Percentiles rank a stretch among this genome's conserved stretches.
These are phyloP conservation scores for Euphorbia pulcherrima DNA, from an alignment of 345 rosid species.

Conservation along the genomic window DNA sequence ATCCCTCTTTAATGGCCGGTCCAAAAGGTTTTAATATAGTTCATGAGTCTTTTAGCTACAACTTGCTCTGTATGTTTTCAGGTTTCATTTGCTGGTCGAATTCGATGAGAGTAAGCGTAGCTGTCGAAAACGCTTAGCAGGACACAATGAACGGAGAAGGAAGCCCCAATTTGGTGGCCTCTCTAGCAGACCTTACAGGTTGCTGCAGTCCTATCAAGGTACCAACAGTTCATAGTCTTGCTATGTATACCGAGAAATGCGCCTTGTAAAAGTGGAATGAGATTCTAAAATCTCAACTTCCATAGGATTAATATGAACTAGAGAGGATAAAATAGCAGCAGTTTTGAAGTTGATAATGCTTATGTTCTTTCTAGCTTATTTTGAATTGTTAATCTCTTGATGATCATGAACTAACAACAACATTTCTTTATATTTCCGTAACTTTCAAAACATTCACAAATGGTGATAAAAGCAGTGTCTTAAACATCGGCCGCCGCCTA, in stretches of 20 bases:
- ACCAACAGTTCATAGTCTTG: conserved; percentile 7
- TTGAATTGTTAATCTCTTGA: too few relatives aligned
- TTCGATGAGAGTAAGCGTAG: conserved; percentile 85
- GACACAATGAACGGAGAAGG: conserved; percentile 85
- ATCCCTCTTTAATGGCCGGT: neutral
- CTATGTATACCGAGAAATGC: neutral
- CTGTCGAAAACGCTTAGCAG: conserved; percentile 83
- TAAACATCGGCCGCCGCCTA: too few relatives aligned
- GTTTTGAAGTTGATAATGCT: neutral
- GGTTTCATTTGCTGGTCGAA: conserved; percentile 88
- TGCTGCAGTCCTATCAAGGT: conserved; percentile 33
- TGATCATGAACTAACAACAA: too few relatives aligned
- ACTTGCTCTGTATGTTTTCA: conserved; percentile 13
- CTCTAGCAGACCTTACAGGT: conserved; percentile 20
- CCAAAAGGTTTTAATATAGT: neutral
- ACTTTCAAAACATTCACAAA: too few relatives aligned
- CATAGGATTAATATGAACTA: neutral
- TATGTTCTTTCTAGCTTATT: neutral
- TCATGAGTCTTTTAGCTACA: neutral
- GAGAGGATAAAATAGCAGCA: neutral
- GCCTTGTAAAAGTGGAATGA: neutral
- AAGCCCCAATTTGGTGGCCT: conserved; percentile 55
- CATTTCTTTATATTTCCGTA: too few relatives aligned
- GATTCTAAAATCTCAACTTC: neutral
- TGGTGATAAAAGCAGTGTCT: too few relatives aligned